Evolutionary conservation across 148 eudicot species (phyloP), one percentile per base, ranked within the genome.

Genomic region (Spergularia marina): DNA sequence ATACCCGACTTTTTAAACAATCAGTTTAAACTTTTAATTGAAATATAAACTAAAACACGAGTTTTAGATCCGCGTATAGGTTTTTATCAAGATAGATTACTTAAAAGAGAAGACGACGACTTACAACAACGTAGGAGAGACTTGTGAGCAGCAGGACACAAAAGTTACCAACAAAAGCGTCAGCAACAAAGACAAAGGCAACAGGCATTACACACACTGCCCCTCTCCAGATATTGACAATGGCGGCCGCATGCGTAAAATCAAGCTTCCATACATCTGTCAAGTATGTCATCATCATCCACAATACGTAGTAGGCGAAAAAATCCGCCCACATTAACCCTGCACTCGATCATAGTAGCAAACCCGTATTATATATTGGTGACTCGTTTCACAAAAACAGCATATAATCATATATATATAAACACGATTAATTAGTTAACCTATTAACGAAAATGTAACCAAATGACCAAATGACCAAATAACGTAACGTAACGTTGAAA

Each of bases 181-280:
- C 89, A 10, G 84, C 89, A 51, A 89, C 56, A 76, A 79, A 77
- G 23, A 78, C 81, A 30, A 87, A 82, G 11, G 47, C 51, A 20
- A 84, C 4, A 0, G 85, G 85, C 76, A 83, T 58, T 8, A 86
- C 36, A 6, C 53, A 36, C 3, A 64, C 80, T 12, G 80, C 16
- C 2, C 93, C 91, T 20, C 76, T 65, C 81, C 85, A 86, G 1
- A 88, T 71, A 59, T 88, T 90, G 60, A 87, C 65, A 17, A 87
- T 82, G 39, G 84, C 87, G 44, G 91, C 91, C 5, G 94, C 91
- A 10, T 76, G 85, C 0, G 83, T 80, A 34, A 74, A 76, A 65
- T 80, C 70, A 17, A 90, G 75, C 75, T 81, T 76, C 93, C 93
- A 89, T 5, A 85, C 89, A 66, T 86, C 70, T 16, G 87, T 87